phyloP scores from a whole-genome alignment of 1,284 basidiomycete species.

The Kalmanozyma brasiliensis region DNA sequence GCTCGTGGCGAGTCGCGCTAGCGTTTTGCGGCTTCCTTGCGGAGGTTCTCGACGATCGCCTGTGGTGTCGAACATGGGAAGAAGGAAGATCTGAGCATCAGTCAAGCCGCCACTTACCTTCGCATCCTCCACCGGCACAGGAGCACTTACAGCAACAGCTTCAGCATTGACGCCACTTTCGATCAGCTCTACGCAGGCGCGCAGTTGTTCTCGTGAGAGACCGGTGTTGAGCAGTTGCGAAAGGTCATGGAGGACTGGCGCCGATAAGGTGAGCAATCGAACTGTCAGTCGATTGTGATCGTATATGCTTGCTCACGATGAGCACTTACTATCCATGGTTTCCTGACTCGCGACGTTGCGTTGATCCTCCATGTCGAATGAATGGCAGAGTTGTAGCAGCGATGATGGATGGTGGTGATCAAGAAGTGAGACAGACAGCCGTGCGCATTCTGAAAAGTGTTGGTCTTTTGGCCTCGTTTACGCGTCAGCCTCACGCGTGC shows the following conservation, averaged over 20 bases:
- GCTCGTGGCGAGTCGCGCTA: background rate
- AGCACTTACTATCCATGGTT: constrained; percentile 52
- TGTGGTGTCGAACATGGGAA: background rate
- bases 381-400: too few species aligned
- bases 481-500: constrained; percentile 18
- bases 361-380: constrained; percentile 26
- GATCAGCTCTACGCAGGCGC: constrained; percentile 83
- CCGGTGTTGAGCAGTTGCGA: constrained; percentile 83
- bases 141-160: constrained; percentile 79
- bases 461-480: constrained; percentile 30
- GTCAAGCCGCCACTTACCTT: too few species aligned
- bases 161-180: constrained; percentile 86
- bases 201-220: constrained; percentile 82
- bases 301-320: background rate
- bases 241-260: constrained; percentile 82
- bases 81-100: background rate
- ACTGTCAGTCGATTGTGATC: constrained; percentile 53
- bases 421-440: background rate
- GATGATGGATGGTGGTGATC: constrained; percentile 8
- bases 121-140: background rate
- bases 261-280: constrained; percentile 74
- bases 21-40: constrained; percentile 39
- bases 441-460: constrained; percentile 9
- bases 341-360: constrained; percentile 32
- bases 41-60: constrained; percentile 44